phyloP scores from a whole-genome alignment of 2,329 filamentous ascomycete genomes.

The Cercospora canescens region DNA sequence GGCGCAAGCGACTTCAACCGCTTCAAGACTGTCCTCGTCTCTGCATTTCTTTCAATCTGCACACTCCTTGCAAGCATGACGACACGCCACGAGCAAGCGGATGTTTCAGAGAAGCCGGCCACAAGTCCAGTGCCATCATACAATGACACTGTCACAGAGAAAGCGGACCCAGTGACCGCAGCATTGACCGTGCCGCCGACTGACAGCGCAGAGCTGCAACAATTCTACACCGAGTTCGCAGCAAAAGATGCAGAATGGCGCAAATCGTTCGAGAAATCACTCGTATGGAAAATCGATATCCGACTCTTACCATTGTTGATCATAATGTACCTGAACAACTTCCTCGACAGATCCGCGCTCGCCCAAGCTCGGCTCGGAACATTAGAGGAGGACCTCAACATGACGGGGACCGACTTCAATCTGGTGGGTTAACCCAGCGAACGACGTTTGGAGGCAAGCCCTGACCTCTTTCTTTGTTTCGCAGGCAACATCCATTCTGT shows the following conservation, averaged over 20 bases:
- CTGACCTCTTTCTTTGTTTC: not conserved
- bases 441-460: not conserved
- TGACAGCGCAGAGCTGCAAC: not conserved
- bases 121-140: not conserved
- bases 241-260: slow-evolving; percentile 2
- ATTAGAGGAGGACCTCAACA: slow-evolving; percentile 30
- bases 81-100: not conserved
- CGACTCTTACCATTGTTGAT: slow-evolving; percentile 68
- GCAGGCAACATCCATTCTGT: slow-evolving; percentile 51
- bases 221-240: slow-evolving; percentile 1
- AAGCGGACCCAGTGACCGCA: not conserved
- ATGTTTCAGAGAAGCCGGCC: not conserved
- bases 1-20: not conserved
- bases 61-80: not conserved
- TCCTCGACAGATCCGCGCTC: slow-evolving; percentile 49
- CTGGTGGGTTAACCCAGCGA: not conserved
- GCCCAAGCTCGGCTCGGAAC: slow-evolving; percentile 10
- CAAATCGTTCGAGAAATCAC: slow-evolving; percentile 46
- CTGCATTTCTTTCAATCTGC: not conserved
- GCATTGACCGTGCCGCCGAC: not conserved
- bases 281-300: slow-evolving; percentile 71
- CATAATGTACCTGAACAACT: slow-evolving; percentile 76
- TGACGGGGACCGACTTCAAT: slow-evolving; percentile 6
- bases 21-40: not conserved
- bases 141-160: not conserved